A percentile compares a stretch with the other conserved stretches of the same genome.
Evolutionary conservation across 2,329 filamentous ascomycete species (phyloP).

Genomic region (Capronia epimyces): DNA sequence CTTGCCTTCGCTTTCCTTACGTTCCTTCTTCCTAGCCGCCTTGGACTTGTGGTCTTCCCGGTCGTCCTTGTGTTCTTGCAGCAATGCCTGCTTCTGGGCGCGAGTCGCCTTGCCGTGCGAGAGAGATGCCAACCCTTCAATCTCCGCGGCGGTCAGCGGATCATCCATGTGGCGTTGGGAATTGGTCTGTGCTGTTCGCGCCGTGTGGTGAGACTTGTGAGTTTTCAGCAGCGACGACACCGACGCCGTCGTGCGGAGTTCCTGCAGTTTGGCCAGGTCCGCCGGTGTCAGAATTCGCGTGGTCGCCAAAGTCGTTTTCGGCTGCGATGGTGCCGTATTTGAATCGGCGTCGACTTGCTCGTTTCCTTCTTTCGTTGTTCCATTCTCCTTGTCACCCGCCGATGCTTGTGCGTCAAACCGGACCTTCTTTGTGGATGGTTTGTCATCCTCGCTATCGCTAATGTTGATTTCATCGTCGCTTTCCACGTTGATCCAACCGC

Average conservation of each 20-base stretch:
- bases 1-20: constrained; percentile 86
- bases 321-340: constrained; percentile 20
- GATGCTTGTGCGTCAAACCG: constrained; percentile 44
- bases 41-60: constrained; percentile 78
- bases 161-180: constrained; percentile 71
- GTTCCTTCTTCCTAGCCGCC: constrained; percentile 74
- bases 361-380: constrained; percentile 24
- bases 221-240: constrained; percentile 56
- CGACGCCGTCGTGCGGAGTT: constrained; percentile 69
- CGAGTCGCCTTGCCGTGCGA: constrained; percentile 71
- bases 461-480: constrained; percentile 72
- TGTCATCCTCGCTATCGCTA: constrained; percentile 69
- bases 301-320: constrained; percentile 69
- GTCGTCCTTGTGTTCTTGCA: constrained; percentile 73
- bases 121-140: constrained; percentile 76
- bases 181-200: constrained; percentile 43
- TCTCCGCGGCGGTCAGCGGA: constrained; percentile 81
- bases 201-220: constrained; percentile 38
- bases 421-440: constrained; percentile 58
- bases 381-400: constrained; percentile 39
- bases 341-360: constrained; percentile 8
- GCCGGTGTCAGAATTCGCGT: constrained; percentile 92
- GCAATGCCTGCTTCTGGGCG: constrained; percentile 79
- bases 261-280: constrained; percentile 88
- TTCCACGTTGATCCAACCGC: constrained; percentile 88